Evolutionary conservation across 2,329 filamentous ascomycete genomes (phyloP).

Genomic region (Pseudogymnoascus sp.): DNA sequence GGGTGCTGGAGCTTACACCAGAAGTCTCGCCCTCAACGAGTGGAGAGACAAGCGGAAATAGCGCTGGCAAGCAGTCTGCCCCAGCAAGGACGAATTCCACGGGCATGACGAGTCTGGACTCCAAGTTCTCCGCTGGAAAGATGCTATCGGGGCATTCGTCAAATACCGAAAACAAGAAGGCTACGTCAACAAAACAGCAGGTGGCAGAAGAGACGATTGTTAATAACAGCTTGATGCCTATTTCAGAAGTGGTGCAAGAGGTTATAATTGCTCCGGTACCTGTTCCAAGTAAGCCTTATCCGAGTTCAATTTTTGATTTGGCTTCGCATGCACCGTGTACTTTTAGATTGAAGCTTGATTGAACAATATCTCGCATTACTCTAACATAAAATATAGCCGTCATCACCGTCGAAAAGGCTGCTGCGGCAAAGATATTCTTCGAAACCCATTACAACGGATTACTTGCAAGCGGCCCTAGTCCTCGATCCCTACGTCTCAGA

Average conservation of each 20-base stretch:
- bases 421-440: slow-evolving; percentile 77
- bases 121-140: slow-evolving; percentile 33
- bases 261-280: slow-evolving; percentile 20
- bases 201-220: slow-evolving; percentile 22
- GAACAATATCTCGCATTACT: background rate
- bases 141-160: slow-evolving; percentile 24
- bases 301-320: background rate
- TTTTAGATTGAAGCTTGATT: background rate
- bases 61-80: slow-evolving; percentile 25
- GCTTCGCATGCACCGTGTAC: background rate
- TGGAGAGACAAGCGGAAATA: slow-evolving; percentile 23
- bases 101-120: slow-evolving; percentile 35
- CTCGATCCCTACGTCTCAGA: slow-evolving; percentile 55
- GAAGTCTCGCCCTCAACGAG: slow-evolving; percentile 26
- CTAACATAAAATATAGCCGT: slow-evolving; percentile 22
- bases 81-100: slow-evolving; percentile 27
- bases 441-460: slow-evolving; percentile 79
- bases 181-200: slow-evolving; percentile 18
- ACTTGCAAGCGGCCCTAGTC: slow-evolving; percentile 46
- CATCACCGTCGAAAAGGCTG: slow-evolving; percentile 67
- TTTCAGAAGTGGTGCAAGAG: slow-evolving; percentile 24
- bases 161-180: slow-evolving; percentile 24
- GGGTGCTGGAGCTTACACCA: slow-evolving; percentile 20
- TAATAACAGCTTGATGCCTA: slow-evolving; percentile 21
- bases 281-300: slow-evolving; percentile 24